These are phyloP conservation scores for Lichtheimia corymbifera DNA, from an alignment of 371 early-diverging fungal species.

Conservation along the genomic window DNA sequence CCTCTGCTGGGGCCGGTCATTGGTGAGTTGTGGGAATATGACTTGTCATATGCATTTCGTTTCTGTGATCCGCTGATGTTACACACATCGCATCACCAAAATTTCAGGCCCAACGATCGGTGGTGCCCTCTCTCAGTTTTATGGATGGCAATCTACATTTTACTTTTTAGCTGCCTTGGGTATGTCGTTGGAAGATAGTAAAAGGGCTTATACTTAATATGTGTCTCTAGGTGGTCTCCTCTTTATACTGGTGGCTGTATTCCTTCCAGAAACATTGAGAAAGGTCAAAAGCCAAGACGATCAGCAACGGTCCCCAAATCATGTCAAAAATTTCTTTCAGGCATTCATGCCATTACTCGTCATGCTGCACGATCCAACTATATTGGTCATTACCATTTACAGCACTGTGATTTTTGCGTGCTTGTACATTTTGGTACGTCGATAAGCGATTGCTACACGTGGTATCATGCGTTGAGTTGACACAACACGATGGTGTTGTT, in stretches of 20 bases:
- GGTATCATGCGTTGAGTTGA: too few relatives aligned
- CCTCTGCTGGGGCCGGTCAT: slow-evolving; percentile 24
- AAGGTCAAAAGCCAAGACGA: slow-evolving; percentile 3
- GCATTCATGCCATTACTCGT: slow-evolving; percentile 23
- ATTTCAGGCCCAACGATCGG: background rate
- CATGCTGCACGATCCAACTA: slow-evolving; percentile 27
- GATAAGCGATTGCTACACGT: too few relatives aligned
- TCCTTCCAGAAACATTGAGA: slow-evolving; percentile 35
- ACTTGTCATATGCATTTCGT: background rate
- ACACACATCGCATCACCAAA: too few relatives aligned
- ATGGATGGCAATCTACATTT: slow-evolving; percentile 68
- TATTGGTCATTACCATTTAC: slow-evolving; percentile 26
- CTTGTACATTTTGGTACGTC: slow-evolving; percentile 28
- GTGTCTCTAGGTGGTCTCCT: slow-evolving; percentile 14
- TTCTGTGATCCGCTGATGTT: background rate
- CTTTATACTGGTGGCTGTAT: slow-evolving; percentile 16
- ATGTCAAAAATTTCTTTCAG: slow-evolving; percentile 2
- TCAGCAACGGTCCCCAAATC: background rate
- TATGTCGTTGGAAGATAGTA: background rate
- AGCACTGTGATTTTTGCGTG: slow-evolving; percentile 32
- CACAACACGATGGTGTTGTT: background rate
- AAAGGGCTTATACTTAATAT: background rate
- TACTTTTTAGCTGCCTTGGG: slow-evolving; percentile 60
- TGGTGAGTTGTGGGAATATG: slow-evolving; percentile 10
- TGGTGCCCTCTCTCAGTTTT: slow-evolving; percentile 56